These are phyloP conservation scores for Suillus weaverae DNA, from an alignment of 768 basidiomycete genomes.

Conservation along the genomic window DNA sequence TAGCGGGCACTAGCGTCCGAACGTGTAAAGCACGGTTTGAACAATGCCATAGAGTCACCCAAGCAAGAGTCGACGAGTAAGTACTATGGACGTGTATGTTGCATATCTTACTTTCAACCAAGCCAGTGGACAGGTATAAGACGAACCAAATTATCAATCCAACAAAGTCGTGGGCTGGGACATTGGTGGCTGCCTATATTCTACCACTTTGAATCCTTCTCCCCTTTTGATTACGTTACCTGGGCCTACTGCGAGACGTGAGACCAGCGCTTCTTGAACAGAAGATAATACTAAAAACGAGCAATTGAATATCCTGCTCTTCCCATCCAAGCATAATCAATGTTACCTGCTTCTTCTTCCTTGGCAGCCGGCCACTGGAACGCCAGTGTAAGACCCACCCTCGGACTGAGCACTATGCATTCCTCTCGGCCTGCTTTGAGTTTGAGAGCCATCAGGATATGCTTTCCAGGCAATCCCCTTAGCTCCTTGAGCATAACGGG, in stretches of 20 bases:
- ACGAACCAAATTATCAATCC: neutral
- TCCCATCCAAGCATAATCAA: no score
- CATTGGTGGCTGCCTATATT: neutral
- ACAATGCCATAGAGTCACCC: neutral
- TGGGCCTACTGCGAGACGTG: neutral
- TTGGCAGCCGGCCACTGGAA: conserved; percentile 2
- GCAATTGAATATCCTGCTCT: neutral
- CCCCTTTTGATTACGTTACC: neutral
- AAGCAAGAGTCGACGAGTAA: neutral
- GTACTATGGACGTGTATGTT: neutral
- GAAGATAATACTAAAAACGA: neutral
- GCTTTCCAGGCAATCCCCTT: neutral
- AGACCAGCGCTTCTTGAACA: neutral
- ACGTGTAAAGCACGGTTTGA: neutral
- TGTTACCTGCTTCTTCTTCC: conserved; percentile 1
- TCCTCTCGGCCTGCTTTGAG: neutral
- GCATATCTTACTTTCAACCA: neutral
- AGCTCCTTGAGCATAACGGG: neutral
- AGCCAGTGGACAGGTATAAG: neutral
- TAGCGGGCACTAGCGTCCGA: neutral
- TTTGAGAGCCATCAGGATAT: neutral
- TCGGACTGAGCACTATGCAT: neutral
- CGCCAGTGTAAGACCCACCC: neutral
- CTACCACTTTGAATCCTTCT: neutral
- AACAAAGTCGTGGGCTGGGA: neutral